These are phyloP conservation scores for Coemansia sp. DNA, from an alignment of 192 early-diverging fungal genomes.

Conservation along the genomic window DNA sequence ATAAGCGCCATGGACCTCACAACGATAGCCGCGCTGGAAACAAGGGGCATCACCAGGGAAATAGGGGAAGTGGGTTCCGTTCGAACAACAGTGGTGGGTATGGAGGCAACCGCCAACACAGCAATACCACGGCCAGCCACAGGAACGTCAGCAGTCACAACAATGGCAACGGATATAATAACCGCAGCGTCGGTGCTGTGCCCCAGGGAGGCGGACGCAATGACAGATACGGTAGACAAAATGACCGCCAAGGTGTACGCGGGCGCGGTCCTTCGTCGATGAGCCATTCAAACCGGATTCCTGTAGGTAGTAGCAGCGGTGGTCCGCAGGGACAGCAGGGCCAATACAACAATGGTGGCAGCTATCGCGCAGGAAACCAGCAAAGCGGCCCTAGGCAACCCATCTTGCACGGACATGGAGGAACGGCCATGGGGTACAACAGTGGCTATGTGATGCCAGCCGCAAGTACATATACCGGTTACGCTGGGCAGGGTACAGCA, in stretches of 20 bases:
- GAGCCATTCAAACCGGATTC: slow-evolving; percentile 40
- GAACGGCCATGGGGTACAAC: slow-evolving; percentile 21
- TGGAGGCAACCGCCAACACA: slow-evolving; percentile 2
- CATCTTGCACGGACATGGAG: neutral
- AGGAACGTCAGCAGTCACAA: slow-evolving; percentile 8
- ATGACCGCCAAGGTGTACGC: slow-evolving; percentile 28
- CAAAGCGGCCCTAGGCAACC: slow-evolving; percentile 8
- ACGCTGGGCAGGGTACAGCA: slow-evolving; percentile 28
- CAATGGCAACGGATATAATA: slow-evolving; percentile 6
- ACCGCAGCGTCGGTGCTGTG: neutral
- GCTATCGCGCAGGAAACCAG: slow-evolving; percentile 23
- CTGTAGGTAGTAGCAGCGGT: slow-evolving; percentile 17
- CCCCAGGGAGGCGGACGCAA: slow-evolving; percentile 11
- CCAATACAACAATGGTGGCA: slow-evolving; percentile 17
- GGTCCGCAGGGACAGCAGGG: neutral
- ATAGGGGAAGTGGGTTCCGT: slow-evolving; percentile 16
- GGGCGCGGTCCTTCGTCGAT: slow-evolving; percentile 13
- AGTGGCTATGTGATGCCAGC: slow-evolving; percentile 36
- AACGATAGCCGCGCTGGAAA: slow-evolving; percentile 17
- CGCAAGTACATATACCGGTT: slow-evolving; percentile 18
- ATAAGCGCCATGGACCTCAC: slow-evolving; percentile 19
- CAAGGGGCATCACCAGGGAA: slow-evolving; percentile 11
- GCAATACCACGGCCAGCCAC: slow-evolving; percentile 1
- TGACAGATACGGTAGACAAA: slow-evolving; percentile 24
- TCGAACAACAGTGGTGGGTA: slow-evolving; percentile 10